Base-by-base conservation (phyloP, 2,329 filamentous ascomycete species). In the Pseudogymnoascus sp. region DNA sequence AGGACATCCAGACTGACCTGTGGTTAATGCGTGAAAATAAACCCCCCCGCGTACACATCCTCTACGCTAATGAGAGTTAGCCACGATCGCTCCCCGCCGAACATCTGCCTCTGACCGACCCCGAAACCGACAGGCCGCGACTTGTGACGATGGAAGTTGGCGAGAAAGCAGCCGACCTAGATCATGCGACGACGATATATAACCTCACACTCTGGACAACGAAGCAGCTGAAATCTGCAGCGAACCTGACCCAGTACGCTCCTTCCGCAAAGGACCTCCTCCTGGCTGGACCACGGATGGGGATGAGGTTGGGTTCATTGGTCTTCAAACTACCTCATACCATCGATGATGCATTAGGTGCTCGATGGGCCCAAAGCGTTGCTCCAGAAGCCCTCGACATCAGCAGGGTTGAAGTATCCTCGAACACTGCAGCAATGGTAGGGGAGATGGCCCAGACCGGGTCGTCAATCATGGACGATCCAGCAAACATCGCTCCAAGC, bases 241-340 rank as follows among this genome's bases (percentile, higher is more conserved):
- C 81, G 63, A 84, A 85, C 72, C 75, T 83, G 63, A 80, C 82
- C 43, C 79, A 79, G 65, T 81, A 83, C 72, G 77, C 82, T 54
- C 86, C 87, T 2, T 85, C 85, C 9, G 74, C 89, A 16, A 84
- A 83, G 71, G 87, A 90, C 68, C 75, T 92, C 57, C 79, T 90
- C 65, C 79, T 84, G 72, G 87, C 83, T 16, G 81, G 88, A 3
- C 88, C 88, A 58, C 81, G 88, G 62, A 84, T 91, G 70, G 80
- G 89, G 32, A 85, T 81, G 73, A 86, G 83, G 71, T 78, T 88
- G 37, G 84, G 86, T 58, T 83, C 81, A n/a, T 81, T 86, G 66
- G 81, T 87, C 66, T 79, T 85, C 61, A 76, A 81, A 35, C 73
- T 82, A 34, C 78, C 82, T 11, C 85, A 89, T 66, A 77, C 81